phyloP scores from a whole-genome alignment of 2,329 filamentous ascomycete genomes.

The Cadophora sp. region DNA sequence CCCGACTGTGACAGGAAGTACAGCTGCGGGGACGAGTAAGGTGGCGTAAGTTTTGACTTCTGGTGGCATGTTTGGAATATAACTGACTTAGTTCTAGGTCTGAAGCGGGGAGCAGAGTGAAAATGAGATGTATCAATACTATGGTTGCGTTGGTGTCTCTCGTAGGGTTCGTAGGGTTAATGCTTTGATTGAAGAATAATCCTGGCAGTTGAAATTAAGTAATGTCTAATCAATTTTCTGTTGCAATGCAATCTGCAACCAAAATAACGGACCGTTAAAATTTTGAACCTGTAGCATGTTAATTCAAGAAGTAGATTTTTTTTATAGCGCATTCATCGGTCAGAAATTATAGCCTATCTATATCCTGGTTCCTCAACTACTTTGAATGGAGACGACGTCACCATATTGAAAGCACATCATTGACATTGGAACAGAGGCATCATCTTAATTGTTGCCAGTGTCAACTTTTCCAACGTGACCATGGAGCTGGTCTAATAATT shows the following conservation, averaged over 20 bases:
- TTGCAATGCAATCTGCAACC: too few relatives aligned
- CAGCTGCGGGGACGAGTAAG: not conserved
- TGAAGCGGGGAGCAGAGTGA: not conserved
- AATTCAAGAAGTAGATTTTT: too few relatives aligned
- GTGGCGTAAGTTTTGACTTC: not conserved
- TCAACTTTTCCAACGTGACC: too few relatives aligned
- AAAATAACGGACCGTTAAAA: too few relatives aligned
- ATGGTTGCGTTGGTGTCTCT: not conserved
- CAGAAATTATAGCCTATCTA: too few relatives aligned
- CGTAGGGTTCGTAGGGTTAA: not conserved
- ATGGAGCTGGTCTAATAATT: not conserved
- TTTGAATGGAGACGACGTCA: too few relatives aligned
- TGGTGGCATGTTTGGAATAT: not conserved
- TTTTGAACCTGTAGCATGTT: too few relatives aligned
- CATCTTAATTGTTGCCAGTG: too few relatives aligned
- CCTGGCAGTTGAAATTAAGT: not conserved
- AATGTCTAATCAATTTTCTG: not conserved
- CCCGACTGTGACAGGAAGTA: not conserved
- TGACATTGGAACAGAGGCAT: too few relatives aligned
- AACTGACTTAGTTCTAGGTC: not conserved
- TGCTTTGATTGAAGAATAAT: not conserved
- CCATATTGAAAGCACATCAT: too few relatives aligned
- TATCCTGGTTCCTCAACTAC: too few relatives aligned
- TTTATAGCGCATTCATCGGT: too few relatives aligned
- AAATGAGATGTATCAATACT: not conserved